Evolutionary conservation across 225 moss, liverwort and hornwort species (phyloP), one percentile per base, ranked within the genome.

Genomic region (Anthoceros angustus): DNA sequence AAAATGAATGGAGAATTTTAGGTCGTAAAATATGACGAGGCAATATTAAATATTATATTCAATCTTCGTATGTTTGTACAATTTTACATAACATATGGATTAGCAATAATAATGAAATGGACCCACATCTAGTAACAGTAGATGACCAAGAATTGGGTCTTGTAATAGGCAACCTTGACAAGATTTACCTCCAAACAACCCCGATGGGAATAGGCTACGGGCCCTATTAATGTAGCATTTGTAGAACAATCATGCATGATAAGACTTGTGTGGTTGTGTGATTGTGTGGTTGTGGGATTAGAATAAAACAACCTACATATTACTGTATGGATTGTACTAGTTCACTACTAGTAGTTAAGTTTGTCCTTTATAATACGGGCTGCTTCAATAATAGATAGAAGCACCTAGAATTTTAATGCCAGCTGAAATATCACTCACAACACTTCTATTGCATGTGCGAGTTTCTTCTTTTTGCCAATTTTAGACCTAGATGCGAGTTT

Each of bases 1-100:
- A 73, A 66, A 70, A 67, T 6, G 63, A 65, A 63, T 77, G 77
- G 77, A 70, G 67, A 55, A 73, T 77, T 55, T 46, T 77, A 10
- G 45, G 45, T 46, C 45, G 45, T 11, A 46, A 6, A 2, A 5
- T 46, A 2, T 46, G 45, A 16, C 2, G 45, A 16, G 45, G 45
- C 0, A 46, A 46, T 16, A 46, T 5, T 2, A 46, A 46, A 5
- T 46, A 11, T 5, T 46, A 1, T 46, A 46, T 46, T 11, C 2
- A 46, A 11, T 11, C 16, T 16, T 11, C 45, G 5, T 46, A 46
- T 16, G 6, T 16, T 46, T 46, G 45, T 46, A 16, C 45, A 11
- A 11, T 46, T 11, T 46, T 46, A 46, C 45, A 46, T 16, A 46
- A 46, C 45, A 46, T 46, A 11, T 8, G 45, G 6, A 11, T 46